phyloP scores from a whole-genome alignment of 352 stramenopile species.

The Globisporangium nagaii region DNA sequence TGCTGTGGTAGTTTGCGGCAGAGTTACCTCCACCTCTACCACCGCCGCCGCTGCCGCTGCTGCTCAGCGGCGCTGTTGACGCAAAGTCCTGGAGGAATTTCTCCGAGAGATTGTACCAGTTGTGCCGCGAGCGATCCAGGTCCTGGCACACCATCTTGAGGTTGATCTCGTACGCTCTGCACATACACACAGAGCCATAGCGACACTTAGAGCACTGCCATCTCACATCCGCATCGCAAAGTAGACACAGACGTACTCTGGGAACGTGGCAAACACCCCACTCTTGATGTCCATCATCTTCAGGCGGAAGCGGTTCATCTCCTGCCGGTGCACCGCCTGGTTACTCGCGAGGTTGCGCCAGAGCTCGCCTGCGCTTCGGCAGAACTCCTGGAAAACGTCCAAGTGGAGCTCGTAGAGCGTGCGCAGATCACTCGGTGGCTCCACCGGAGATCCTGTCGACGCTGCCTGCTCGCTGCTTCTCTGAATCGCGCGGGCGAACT shows the following conservation, averaged over 20 bases:
- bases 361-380: conserved; percentile 28
- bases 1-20: conserved; percentile 25
- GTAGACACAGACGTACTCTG: conserved; percentile 40
- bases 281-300: conserved; percentile 59
- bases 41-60: background rate
- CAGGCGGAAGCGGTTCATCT: conserved; percentile 30
- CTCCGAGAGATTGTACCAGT: conserved; percentile 50
- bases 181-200: background rate
- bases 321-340: conserved; percentile 7
- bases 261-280: conserved; percentile 61
- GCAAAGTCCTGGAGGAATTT: conserved; percentile 43
- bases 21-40: background rate
- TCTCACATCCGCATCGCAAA: too few species aligned
- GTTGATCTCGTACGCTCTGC: conserved; percentile 71
- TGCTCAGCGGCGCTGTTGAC: background rate
- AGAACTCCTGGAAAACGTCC: conserved; percentile 65
- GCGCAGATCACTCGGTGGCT: conserved; percentile 11
- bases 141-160: conserved; percentile 42
- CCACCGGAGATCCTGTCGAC: background rate
- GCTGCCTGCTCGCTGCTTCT: conserved; percentile 9
- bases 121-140: conserved; percentile 40
- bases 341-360: conserved; percentile 27
- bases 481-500: conserved; percentile 28
- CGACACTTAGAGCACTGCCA: background rate
- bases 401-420: conserved; percentile 60